Evolutionary conservation across 2,329 filamentous ascomycete species (phyloP), one percentile per base, ranked within the genome.

Genomic region (Fusarium denticulatum): DNA sequence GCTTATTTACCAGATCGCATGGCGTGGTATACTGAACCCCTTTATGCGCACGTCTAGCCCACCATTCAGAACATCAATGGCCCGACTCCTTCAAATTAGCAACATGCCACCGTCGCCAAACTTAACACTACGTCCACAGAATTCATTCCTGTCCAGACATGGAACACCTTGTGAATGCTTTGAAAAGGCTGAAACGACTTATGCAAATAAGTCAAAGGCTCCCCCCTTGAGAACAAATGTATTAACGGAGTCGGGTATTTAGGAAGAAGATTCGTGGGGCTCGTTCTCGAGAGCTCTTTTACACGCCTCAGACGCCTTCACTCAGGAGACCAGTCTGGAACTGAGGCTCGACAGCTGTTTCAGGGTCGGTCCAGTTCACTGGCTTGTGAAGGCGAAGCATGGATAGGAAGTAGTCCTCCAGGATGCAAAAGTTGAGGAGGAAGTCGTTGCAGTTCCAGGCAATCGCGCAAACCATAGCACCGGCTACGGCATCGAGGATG

Each of bases 401-500:
- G 84, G 87, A 89, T 40, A 93, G 81, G 78, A 93, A 92, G 78
- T 90, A 92, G 75, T 94, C 92, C 79, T 93, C 92, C 22, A 93
- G 36, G 4, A 88, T 86, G 37, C 92, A 81, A 61, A 93, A 79
- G 79, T 93, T 93, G 60, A 93, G 81, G 62, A 94, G 79, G 22
- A 87, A 76, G 36, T 79, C 79, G 74, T 88, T 89, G 52, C 81
- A 80, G 63, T 87, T 81, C 91, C 92, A 94, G 2, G 90, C 91
- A 10, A 93, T 71, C 7, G 83, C 84, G 75, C 91, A 93, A 7
- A 94, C 90, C 37, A 88, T 77, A 11, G 90, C 89, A 20, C 92
- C 92, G 0, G 91, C 92, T 4, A 93, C 87, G 0, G 92, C 92
- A 78, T 94, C 92, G 12, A 94, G 86, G 53, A 93, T 86, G 79